phyloP scores from a whole-genome alignment of 805 yeast species.

The Clavispora carvajalis region DNA sequence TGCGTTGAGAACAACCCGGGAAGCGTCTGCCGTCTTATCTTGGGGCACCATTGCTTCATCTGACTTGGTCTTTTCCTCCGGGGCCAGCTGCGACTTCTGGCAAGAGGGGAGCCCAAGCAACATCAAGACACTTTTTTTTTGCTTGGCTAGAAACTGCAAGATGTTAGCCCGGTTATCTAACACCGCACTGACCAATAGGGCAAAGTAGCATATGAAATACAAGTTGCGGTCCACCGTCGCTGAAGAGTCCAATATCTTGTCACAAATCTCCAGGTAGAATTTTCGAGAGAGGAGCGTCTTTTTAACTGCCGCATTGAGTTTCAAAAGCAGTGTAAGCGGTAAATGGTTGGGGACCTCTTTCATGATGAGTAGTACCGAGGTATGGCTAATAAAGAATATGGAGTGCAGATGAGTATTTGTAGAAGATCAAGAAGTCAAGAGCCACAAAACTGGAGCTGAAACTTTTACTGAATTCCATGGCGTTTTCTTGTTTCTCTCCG shows the following conservation, averaged over 20 bases:
- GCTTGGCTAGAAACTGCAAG: constrained; percentile 22
- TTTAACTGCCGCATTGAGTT: constrained; percentile 22
- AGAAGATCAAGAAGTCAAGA: too few species aligned
- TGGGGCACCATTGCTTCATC: too few species aligned
- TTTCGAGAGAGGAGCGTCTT: constrained; percentile 32
- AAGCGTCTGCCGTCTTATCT: not conserved
- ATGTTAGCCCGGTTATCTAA: constrained; percentile 35
- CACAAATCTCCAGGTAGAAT: constrained; percentile 38
- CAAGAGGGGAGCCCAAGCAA: constrained; percentile 2
- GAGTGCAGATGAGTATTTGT: not conserved
- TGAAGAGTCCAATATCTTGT: constrained; percentile 30
- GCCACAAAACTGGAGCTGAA: too few species aligned
- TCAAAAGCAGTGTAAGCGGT: constrained; percentile 22
- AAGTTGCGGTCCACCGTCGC: constrained; percentile 34
- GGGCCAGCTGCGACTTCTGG: not conserved
- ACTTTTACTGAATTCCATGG: too few species aligned
- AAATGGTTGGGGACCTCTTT: constrained; percentile 1
- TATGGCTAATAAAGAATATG: not conserved
- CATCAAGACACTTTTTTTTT: constrained; percentile 19
- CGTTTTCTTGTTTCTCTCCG: too few species aligned
- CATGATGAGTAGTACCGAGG: not conserved
- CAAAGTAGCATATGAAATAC: constrained; percentile 40
- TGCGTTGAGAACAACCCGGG: not conserved
- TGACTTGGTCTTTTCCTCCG: not conserved
- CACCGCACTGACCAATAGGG: constrained; percentile 31